Evolutionary conservation across 768 basidiomycete genomes (phyloP), one percentile per base, ranked within the genome.

Genomic region (Hemileccinum impolitum): DNA sequence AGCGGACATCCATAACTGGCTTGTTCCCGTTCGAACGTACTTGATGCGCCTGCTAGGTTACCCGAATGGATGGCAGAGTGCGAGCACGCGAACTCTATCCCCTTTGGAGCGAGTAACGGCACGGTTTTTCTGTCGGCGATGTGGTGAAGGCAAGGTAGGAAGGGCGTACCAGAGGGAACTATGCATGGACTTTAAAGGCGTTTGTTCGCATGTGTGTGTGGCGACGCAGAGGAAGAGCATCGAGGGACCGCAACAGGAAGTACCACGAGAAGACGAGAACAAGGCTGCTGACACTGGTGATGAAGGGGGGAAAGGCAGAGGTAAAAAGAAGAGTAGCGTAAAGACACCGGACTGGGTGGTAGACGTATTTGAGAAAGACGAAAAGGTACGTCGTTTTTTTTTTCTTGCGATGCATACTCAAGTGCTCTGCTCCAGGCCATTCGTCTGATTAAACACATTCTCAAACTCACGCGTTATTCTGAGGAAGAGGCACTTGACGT

Each of bases 101-200:
- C 84, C 84, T 0, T 75, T 77, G 15, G 75, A 84, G 41, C 72
- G 84, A 37, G 48, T 82, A 13, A 80, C 78, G 5, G 81, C 83
- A 0, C 66, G 79, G 19, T 88, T 85, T 64, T 61, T 67, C 23
- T 90, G 87, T 60, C 73, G 63, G 47, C 55, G 57, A 34, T 90
- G 87, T 57, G 58, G 57, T 4, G 50, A 60, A 54, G 62, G 71
- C 12, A 68, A 62, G 9, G 64, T 74, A 1, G 63, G 60, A 4
- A 56, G 48, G 30, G 60, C 58, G 34, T 71, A 74, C 53, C 63
- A 57, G 28, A 66, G 63, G 19, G 73, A 76, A 35, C 69, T 55
- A 25, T 78, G 79, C 56, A 64, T 88, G 43, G 77, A 81, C 57
- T 83, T 84, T 50, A 67, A 63, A 10, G 78, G 73, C 3, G 84